Base-by-base conservation (phyloP, 164 flowering plant genomes). In the Vitis labrusca region DNA sequence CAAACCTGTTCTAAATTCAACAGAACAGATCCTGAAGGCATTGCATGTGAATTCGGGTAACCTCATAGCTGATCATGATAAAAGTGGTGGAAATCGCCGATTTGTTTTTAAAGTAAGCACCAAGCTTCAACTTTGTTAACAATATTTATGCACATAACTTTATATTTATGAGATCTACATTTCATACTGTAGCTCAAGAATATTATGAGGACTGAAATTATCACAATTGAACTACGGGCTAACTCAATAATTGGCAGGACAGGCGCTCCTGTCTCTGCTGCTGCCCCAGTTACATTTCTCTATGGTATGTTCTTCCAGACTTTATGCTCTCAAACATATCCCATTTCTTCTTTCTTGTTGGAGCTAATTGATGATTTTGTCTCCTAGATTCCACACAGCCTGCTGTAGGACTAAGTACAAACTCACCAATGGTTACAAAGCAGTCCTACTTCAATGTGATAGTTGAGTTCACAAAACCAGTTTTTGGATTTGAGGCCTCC, bases 391-490 rank as follows among this genome's bases (percentile, higher is more conserved):
- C 83, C 59, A 74, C 70, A 17, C 71, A 77, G 59, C 89, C 84
- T 10, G 68, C 63, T 16, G 87, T 85, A 47, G 75, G 58, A 66
- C 71, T 86, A 23, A 83, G 79, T 67, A 71, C 86, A 16, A 73
- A 70, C 19, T 77, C 85, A 71, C 73, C 70, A 62, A 72, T 64
- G 52, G 61, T 72, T 10, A 83, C 89, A 27, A 83, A 67, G 67
- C 81, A 80, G 37, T 44, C 77, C 30, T 68, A 67, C 64, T 73
- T 88, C 70, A 70, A 80, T 63, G 82, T 84, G 65, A 65, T 86
- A 9, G 82, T 74, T 61, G 87, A 88, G 78, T 86, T 88, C 57
- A 79, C 88, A 67, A 77, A 86, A 73, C 88, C 88, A 17, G 87
- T 86, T 53, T 88, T 84, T 71, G 89, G 85, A 48, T 88, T 86